These are phyloP conservation scores for Eucalyptus caleyi DNA, from an alignment of 345 rosid species.

Conservation along the genomic window DNA sequence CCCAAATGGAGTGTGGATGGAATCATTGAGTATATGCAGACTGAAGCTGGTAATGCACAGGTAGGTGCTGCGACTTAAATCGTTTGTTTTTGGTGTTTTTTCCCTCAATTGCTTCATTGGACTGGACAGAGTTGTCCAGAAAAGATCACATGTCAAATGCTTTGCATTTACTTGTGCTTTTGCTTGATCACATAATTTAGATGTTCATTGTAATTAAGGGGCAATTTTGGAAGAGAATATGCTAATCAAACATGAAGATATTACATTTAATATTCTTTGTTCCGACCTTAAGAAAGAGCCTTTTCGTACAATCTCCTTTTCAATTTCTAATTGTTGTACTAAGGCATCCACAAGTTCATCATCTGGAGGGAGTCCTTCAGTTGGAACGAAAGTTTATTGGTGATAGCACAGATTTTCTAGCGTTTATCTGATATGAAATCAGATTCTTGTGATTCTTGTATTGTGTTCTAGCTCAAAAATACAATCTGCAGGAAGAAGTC, in stretches of 20 bases:
- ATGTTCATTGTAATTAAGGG: not conserved
- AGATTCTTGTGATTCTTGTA: not conserved
- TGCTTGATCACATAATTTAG: not conserved
- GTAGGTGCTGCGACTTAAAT: slow-evolving; percentile 14
- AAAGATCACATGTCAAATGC: not conserved
- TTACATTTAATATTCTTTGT: not conserved
- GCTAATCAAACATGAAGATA: not conserved
- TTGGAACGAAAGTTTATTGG: not conserved
- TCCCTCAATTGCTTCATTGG: not conserved
- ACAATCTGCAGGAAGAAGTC: slow-evolving; percentile 31
- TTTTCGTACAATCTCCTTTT: not conserved
- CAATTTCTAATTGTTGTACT: not conserved
- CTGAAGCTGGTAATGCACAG: slow-evolving; percentile 37
- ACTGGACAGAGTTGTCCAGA: not conserved
- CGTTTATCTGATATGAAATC: not conserved
- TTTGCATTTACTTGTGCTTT: not conserved
- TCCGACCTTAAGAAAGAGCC: not conserved
- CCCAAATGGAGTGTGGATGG: slow-evolving; percentile 78
- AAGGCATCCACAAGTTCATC: not conserved
- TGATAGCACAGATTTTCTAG: not conserved
- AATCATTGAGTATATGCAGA: slow-evolving; percentile 40
- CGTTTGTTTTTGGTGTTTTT: not conserved
- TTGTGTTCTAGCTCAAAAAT: not conserved
- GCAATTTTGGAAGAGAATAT: not conserved
- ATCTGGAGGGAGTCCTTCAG: not conserved